phyloP scores from a whole-genome alignment of 352 stramenopile species.

The Phytopythium boreale region DNA sequence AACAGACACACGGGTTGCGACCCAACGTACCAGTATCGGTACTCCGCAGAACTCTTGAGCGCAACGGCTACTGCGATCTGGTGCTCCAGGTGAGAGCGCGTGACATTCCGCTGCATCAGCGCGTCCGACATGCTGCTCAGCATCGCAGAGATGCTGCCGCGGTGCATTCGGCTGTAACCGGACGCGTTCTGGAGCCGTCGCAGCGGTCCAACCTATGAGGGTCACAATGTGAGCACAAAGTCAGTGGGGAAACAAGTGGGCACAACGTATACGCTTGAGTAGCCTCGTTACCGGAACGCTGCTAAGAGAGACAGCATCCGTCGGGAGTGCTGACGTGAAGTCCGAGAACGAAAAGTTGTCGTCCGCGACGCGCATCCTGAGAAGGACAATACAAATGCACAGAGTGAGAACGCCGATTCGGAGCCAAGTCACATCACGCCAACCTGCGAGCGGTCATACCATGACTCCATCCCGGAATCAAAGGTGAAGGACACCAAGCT shows the following conservation, averaged over 20 bases:
- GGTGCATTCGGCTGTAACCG: conserved; percentile 64
- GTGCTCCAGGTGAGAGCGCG: conserved; percentile 80
- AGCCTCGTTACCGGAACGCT: conserved; percentile 55
- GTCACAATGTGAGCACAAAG: neutral
- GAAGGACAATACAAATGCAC: conserved; percentile 1
- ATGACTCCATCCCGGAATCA: conserved; percentile 63
- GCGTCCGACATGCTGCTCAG: conserved; percentile 67
- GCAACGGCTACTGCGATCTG: conserved; percentile 61
- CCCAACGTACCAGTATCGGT: conserved; percentile 73
- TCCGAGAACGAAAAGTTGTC: conserved; percentile 86
- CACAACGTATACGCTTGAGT: neutral
- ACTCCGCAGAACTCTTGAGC: conserved; percentile 71
- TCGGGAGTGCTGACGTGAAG: conserved; percentile 71
- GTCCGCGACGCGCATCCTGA: conserved; percentile 83
- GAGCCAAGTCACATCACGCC: neutral
- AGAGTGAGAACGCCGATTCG: neutral
- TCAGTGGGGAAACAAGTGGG: conserved; percentile 1
- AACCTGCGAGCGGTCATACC: conserved; percentile 32
- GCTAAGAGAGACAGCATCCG: conserved; percentile 55
- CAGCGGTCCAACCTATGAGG: conserved; percentile 61
- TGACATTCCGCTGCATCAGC: conserved; percentile 77
- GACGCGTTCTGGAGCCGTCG: conserved; percentile 82
- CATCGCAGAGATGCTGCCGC: conserved; percentile 65
- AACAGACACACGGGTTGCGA: neutral
- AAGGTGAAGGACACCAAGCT: conserved; percentile 81